phyloP scores from a whole-genome alignment of 768 basidiomycete genomes.

The Daedaleopsis sinensis region DNA sequence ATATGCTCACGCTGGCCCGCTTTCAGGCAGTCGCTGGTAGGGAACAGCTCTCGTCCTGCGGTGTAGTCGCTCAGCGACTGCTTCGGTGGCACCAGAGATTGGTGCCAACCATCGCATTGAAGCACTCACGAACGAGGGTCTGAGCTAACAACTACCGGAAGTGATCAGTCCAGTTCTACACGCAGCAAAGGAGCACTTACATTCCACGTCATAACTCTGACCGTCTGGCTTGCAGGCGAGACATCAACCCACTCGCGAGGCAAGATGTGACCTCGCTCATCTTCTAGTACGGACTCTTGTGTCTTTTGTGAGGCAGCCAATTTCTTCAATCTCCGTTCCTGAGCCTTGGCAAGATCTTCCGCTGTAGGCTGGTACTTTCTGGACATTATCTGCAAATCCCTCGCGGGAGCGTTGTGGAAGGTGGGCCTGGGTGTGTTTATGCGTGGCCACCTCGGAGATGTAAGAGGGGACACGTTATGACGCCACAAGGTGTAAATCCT shows the following conservation, averaged over 20 bases:
- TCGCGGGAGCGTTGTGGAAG: background rate
- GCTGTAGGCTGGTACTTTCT: slow-evolving; percentile 43
- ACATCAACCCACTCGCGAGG: slow-evolving; percentile 42
- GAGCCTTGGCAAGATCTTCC: slow-evolving; percentile 58
- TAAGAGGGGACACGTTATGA: background rate
- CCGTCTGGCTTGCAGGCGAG: slow-evolving; percentile 5
- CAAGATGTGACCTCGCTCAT: slow-evolving; percentile 31
- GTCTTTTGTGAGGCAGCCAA: slow-evolving; percentile 26
- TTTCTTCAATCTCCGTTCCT: slow-evolving; percentile 44
- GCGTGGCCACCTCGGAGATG: no score
- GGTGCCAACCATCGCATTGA: background rate
- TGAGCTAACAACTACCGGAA: slow-evolving; percentile 70
- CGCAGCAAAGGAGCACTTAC: slow-evolving; percentile 45
- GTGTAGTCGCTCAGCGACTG: background rate
- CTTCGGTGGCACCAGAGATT: background rate
- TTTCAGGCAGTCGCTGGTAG: slow-evolving; percentile 84
- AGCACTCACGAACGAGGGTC: slow-evolving; percentile 71
- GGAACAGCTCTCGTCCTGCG: slow-evolving; percentile 79
- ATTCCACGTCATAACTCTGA: slow-evolving; percentile 83
- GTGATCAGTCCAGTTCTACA: slow-evolving; percentile 8
- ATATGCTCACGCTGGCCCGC: slow-evolving; percentile 72
- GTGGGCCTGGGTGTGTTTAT: background rate
- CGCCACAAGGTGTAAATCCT: background rate
- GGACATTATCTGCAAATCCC: slow-evolving; percentile 5
- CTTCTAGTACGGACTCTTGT: slow-evolving; percentile 13